Conservation (phyloP, 1,284 basidiomycete species). For the Sutorius eximius region DNA sequence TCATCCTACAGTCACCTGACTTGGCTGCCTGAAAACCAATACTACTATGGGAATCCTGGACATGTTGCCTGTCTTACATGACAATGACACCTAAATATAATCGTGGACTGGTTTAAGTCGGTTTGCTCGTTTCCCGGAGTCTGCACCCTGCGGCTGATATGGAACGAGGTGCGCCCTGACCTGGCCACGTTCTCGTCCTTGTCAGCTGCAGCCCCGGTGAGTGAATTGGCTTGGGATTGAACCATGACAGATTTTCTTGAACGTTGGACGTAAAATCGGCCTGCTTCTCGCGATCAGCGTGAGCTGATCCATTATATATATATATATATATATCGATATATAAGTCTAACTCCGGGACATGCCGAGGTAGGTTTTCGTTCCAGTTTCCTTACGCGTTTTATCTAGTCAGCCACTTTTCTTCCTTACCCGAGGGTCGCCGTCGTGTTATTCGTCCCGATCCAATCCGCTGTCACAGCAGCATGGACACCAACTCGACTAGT, state of each 20-base stretch:
- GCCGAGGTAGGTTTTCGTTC: too few relatives aligned
- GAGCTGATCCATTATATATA: not conserved
- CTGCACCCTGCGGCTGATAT: not conserved
- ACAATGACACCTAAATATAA: too few relatives aligned
- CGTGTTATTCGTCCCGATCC: not conserved
- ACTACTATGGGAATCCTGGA: too few relatives aligned
- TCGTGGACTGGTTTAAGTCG: not conserved
- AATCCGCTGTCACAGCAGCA: not conserved
- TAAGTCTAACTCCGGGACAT: constrained; percentile 10
- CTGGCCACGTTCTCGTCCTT: not conserved
- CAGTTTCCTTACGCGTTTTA: too few relatives aligned
- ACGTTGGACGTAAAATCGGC: not conserved
- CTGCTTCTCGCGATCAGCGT: not conserved
- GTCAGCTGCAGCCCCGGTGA: not conserved
- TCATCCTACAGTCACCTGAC: constrained; percentile 14
- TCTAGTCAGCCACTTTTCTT: not conserved
- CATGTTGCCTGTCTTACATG: too few relatives aligned
- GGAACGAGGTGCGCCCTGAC: too few relatives aligned
- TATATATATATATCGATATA: not conserved
- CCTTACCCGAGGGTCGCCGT: too few relatives aligned
- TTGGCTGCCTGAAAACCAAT: not conserved
- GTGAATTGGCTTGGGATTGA: not conserved
- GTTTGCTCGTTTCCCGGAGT: too few relatives aligned
- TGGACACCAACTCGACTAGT: constrained; percentile 7
- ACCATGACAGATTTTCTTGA: too few relatives aligned